Base-by-base conservation (phyloP, 2,329 filamentous ascomycete species). In the Sporothrix protearum region DNA sequence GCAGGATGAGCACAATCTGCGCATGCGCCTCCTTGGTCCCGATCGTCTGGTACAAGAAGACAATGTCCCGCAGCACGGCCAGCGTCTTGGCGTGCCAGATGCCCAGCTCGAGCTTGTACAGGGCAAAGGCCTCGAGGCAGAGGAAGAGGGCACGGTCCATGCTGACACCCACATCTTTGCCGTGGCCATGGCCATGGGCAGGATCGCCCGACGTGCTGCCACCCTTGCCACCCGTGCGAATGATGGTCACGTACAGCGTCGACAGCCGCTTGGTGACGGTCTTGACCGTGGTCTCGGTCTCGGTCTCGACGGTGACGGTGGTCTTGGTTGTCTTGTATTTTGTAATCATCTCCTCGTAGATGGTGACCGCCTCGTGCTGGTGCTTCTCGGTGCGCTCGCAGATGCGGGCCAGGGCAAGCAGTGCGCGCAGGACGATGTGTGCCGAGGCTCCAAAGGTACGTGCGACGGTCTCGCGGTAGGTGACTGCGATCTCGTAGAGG, bases 211-310 rank as follows among this genome's bases (percentile, higher is more conserved):
- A 80, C 1, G 78, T 79, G 0, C 79, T 45, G 42, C 70, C 69
- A 30, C 39, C 77, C 0, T 78, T 78, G 47, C 78, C 79, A 12
- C 80, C 80, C 6, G 80, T 80, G 10, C 81, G 81, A 61, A 82
- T 78, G 51, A 82, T 76, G 28, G 76, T 81, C 49, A 83, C 75
- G 69, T 86, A 86, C 22, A 86, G 75, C 76, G 81, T 83, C 1
- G 85, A 83, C 30, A 86, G 78, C 9, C 83, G 82, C 74, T 82
- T 85, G 77, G 85, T 86, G 74, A 86, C 81, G 0, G 80, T 83
- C 25, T 80, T 80, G 14, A 84, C 75, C 1, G 81, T 80, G 0
- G 79, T 80, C 71, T 81, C 76, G 0, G 79, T 80, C 71, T 81
- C 76, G 0, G 77, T 80, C 68, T 77, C 75, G 0, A 77, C 78